phyloP scores from a whole-genome alignment of 2,329 filamentous ascomycete species.

The Apiospora aurea region DNA sequence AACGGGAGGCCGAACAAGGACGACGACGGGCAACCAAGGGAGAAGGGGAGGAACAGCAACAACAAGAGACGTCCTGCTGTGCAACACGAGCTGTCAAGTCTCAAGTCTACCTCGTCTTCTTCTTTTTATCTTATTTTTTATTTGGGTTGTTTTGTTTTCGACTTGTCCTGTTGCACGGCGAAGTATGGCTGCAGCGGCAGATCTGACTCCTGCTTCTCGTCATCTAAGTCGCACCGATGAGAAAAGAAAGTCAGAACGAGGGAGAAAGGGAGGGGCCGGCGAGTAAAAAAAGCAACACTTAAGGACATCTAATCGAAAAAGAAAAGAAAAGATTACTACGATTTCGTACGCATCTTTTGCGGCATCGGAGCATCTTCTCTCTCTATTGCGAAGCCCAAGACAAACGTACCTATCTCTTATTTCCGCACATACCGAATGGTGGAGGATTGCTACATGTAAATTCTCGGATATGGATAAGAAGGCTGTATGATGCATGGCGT shows the following conservation, averaged over 20 bases:
- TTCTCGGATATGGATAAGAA: neutral
- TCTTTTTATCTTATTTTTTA: neutral
- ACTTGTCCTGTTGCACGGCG: neutral
- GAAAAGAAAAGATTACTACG: neutral
- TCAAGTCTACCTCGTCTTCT: neutral
- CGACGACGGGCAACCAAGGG: neutral
- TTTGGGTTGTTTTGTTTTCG: neutral
- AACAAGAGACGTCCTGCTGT: neutral
- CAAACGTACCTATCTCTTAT: neutral
- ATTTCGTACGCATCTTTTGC: neutral
- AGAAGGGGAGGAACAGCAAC: neutral
- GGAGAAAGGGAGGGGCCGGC: neutral
- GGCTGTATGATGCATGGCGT: neutral
- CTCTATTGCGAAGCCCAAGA: neutral
- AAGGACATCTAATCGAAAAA: neutral
- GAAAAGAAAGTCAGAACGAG: neutral
- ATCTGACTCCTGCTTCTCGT: neutral
- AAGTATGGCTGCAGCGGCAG: neutral
- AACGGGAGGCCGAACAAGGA: conserved; percentile 8
- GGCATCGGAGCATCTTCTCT: neutral
- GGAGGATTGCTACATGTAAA: neutral
- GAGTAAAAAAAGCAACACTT: neutral
- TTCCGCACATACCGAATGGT: neutral
- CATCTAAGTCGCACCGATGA: conserved; percentile 11
- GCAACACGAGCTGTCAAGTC: conserved; percentile 13